A percentile compares a stretch with the other conserved stretches of the same genome.
Conservation (phyloP, 2,329 filamentous ascomycete species). For the Curvularia verruculosa region DNA sequence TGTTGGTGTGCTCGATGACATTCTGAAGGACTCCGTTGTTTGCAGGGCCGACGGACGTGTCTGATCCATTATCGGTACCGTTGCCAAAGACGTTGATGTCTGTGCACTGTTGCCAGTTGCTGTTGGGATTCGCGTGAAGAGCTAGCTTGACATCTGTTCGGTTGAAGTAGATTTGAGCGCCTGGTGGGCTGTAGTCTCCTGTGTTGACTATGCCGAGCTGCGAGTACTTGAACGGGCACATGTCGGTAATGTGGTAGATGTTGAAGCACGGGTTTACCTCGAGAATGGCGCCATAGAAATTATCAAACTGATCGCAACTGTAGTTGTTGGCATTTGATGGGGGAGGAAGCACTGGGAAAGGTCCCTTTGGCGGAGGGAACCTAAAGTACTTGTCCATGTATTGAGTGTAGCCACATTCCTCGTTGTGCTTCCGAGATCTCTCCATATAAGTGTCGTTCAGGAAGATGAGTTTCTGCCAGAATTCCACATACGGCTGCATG, state of each 20-base stretch:
- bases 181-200: slow-evolving; percentile 50
- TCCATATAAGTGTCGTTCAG: slow-evolving; percentile 53
- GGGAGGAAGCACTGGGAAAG: slow-evolving; percentile 42
- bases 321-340: slow-evolving; percentile 21
- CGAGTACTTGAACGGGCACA: slow-evolving; percentile 53
- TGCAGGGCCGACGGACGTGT: slow-evolving; percentile 49
- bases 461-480: slow-evolving; percentile 50
- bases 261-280: slow-evolving; percentile 59
- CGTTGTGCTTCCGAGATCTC: slow-evolving; percentile 41
- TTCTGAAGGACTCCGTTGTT: slow-evolving; percentile 52
- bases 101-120: slow-evolving; percentile 53
- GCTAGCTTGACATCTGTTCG: slow-evolving; percentile 58
- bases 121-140: slow-evolving; percentile 54
- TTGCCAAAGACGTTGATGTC: slow-evolving; percentile 52
- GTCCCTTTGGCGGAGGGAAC: slow-evolving; percentile 48
- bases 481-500: slow-evolving; percentile 46
- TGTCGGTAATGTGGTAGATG: slow-evolving; percentile 55
- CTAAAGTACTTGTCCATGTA: slow-evolving; percentile 44
- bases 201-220: slow-evolving; percentile 48
- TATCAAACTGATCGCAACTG: slow-evolving; percentile 51
- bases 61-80: slow-evolving; percentile 34
- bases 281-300: slow-evolving; percentile 48
- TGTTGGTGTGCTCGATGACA: slow-evolving; percentile 60
- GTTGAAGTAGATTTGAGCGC: slow-evolving; percentile 57
- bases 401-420: slow-evolving; percentile 33